A percentile compares a stretch with the other conserved stretches of the same genome.
phyloP scores from a whole-genome alignment of 2,329 filamentous ascomycete species.

The Ilyonectria destructans region DNA sequence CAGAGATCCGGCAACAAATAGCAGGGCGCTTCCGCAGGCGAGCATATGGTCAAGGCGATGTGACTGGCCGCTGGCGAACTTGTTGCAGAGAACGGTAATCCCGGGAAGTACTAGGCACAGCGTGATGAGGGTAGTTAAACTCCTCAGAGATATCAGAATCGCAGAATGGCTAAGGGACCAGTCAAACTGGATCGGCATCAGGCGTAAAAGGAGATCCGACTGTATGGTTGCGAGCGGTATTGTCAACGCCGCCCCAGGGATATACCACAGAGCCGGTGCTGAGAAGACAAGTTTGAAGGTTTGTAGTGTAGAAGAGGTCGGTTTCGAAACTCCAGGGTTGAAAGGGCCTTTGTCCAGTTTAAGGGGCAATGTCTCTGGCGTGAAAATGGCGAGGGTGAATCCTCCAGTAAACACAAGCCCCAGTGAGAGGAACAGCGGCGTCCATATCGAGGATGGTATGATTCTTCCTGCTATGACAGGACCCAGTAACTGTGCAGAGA shows the following conservation, averaged over 20 bases:
- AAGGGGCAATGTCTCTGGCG: constrained; percentile 43
- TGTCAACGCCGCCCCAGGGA: constrained; percentile 45
- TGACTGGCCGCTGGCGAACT: constrained; percentile 11
- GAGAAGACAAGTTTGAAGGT: constrained; percentile 38
- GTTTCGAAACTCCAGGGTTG: constrained; percentile 4
- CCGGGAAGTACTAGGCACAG: constrained; percentile 44
- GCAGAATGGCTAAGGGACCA: constrained; percentile 42
- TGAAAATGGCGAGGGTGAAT: constrained; percentile 33
- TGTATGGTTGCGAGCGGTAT: constrained; percentile 44
- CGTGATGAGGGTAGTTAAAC: constrained; percentile 42
- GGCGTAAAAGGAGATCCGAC: constrained; percentile 42
- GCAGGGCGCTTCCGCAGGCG: constrained; percentile 39
- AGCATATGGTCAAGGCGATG: constrained; percentile 37
- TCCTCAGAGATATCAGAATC: constrained; percentile 46
- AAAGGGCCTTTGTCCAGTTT: constrained; percentile 1
- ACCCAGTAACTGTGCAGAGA: constrained; percentile 41
- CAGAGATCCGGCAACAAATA: constrained; percentile 45
- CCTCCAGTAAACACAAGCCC: constrained; percentile 38
- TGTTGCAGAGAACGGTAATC: constrained; percentile 31
- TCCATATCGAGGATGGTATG: constrained; percentile 39
- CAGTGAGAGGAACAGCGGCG: constrained; percentile 42
- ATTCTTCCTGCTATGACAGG: constrained; percentile 40
- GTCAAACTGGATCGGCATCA: constrained; percentile 49
- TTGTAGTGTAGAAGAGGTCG: neutral
- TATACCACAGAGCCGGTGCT: constrained; percentile 41